Percentiles rank a stretch among this genome's conserved stretches.
Conservation (phyloP, 768 basidiomycete species). For the Mycena indigotica region DNA sequence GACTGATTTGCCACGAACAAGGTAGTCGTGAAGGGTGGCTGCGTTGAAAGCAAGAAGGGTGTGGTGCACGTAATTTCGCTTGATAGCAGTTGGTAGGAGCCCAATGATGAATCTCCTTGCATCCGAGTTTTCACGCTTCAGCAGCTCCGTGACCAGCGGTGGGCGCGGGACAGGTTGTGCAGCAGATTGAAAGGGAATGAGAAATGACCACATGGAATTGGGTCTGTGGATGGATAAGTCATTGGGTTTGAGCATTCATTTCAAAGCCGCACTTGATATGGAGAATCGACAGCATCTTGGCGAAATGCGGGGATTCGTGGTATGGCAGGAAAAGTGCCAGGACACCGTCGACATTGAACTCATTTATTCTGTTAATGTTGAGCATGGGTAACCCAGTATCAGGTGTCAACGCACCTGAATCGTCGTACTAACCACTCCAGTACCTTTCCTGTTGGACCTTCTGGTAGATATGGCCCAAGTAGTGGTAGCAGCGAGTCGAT, state of each 20-base stretch:
- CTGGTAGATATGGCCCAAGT: conserved; percentile 81
- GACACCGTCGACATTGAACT: conserved; percentile 84
- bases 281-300: conserved; percentile 88
- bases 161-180: conserved; percentile 73
- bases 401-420: conserved; percentile 69
- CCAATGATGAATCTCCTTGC: conserved; percentile 71
- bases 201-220: conserved; percentile 65
- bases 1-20: conserved; percentile 57
- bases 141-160: conserved; percentile 77
- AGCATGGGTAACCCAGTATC: neutral
- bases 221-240: conserved; percentile 52
- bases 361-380: conserved; percentile 67
- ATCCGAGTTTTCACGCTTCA: conserved; percentile 53
- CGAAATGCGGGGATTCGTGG: conserved; percentile 92
- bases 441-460: conserved; percentile 77
- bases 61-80: conserved; percentile 57
- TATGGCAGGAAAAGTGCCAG: conserved; percentile 89
- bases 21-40: conserved; percentile 76
- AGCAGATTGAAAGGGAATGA: conserved; percentile 76
- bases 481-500: conserved; percentile 66
- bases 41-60: conserved; percentile 83
- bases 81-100: conserved; percentile 62
- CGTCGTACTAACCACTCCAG: conserved; percentile 94
- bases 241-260: conserved; percentile 46
- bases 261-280: conserved; percentile 60